A percentile compares a stretch with the other conserved stretches of the same genome.
phyloP scores from a whole-genome alignment of 352 stramenopile species.

The Phytophthora citrophthora region DNA sequence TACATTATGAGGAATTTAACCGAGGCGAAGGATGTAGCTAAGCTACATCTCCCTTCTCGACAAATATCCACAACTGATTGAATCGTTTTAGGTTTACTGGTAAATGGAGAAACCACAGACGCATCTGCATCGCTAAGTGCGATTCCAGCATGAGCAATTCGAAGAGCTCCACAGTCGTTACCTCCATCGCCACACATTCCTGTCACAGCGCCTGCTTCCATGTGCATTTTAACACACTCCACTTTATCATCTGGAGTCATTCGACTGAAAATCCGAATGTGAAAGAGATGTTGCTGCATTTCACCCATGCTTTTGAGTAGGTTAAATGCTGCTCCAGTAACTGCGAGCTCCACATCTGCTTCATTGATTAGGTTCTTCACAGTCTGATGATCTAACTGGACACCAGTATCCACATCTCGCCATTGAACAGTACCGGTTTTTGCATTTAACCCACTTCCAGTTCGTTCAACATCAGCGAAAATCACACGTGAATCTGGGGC shows the following conservation, averaged over 20 bases:
- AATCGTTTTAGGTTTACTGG: conserved; percentile 83
- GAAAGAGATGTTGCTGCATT: conserved; percentile 60
- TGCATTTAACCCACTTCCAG: conserved; percentile 18
- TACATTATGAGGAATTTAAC: conserved; percentile 93
- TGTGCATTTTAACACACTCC: conserved; percentile 73
- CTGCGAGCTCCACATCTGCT: conserved; percentile 57
- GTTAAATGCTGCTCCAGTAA: conserved; percentile 80
- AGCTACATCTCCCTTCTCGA: conserved; percentile 83
- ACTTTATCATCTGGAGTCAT: conserved; percentile 80
- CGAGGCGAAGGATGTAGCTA: conserved; percentile 86
- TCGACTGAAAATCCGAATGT: conserved; percentile 80
- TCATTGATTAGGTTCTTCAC: conserved; percentile 28
- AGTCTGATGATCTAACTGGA: conserved; percentile 29
- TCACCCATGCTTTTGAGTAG: conserved; percentile 59
- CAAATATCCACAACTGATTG: conserved; percentile 84
- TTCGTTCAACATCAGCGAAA: conserved; percentile 35
- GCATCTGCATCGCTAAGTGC: conserved; percentile 92
- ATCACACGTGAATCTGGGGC: conserved; percentile 37
- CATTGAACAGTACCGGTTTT: conserved; percentile 36
- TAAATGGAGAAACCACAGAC: conserved; percentile 89
- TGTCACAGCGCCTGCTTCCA: conserved; percentile 64
- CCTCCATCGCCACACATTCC: conserved; percentile 87
- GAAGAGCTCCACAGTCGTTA: conserved; percentile 92
- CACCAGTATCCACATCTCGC: conserved; percentile 42
- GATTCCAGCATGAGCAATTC: conserved; percentile 91